Evolutionary conservation across 192 early-diverging fungal species (phyloP).

Genomic region (Coemansia interrupta): DNA sequence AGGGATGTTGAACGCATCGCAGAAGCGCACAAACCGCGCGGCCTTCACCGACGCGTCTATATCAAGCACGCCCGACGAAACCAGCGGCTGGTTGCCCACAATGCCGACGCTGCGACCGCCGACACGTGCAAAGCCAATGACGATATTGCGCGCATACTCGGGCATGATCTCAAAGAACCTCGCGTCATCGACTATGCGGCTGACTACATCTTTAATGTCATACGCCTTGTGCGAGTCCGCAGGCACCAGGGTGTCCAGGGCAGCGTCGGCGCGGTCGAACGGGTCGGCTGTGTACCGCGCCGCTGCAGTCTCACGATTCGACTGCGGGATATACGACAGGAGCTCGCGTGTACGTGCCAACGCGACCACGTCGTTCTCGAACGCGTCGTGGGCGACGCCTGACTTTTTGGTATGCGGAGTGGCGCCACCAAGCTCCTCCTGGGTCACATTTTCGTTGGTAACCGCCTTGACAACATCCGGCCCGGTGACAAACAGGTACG

Average conservation of each 20-base stretch:
- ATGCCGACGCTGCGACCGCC: slow-evolving; percentile 81
- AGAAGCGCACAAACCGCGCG: slow-evolving; percentile 92
- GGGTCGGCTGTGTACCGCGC: slow-evolving; percentile 64
- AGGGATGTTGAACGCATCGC: slow-evolving; percentile 95
- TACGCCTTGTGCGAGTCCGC: slow-evolving; percentile 87
- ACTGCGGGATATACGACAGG: slow-evolving; percentile 82
- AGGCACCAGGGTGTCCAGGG: slow-evolving; percentile 86
- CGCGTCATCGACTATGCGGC: slow-evolving; percentile 76
- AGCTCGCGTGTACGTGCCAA: slow-evolving; percentile 76
- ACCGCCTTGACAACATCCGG: slow-evolving; percentile 96
- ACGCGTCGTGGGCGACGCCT: slow-evolving; percentile 89
- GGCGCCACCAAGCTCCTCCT: slow-evolving; percentile 93
- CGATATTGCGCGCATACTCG: slow-evolving; percentile 89
- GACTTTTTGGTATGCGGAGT: slow-evolving; percentile 83
- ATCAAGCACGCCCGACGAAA: slow-evolving; percentile 92
- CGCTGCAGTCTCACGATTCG: slow-evolving; percentile 70
- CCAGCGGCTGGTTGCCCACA: slow-evolving; percentile 92
- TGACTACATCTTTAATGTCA: slow-evolving; percentile 87
- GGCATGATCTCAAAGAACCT: slow-evolving; percentile 90
- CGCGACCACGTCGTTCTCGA: slow-evolving; percentile 92
- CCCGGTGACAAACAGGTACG: slow-evolving; percentile 95
- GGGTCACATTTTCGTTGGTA: slow-evolving; percentile 89
- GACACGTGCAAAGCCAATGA: slow-evolving; percentile 85
- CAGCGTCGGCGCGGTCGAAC: slow-evolving; percentile 63
- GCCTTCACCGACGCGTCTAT: slow-evolving; percentile 95